These are phyloP conservation scores for Mangifera indica DNA, from an alignment of 345 rosid species.

Conservation along the genomic window DNA sequence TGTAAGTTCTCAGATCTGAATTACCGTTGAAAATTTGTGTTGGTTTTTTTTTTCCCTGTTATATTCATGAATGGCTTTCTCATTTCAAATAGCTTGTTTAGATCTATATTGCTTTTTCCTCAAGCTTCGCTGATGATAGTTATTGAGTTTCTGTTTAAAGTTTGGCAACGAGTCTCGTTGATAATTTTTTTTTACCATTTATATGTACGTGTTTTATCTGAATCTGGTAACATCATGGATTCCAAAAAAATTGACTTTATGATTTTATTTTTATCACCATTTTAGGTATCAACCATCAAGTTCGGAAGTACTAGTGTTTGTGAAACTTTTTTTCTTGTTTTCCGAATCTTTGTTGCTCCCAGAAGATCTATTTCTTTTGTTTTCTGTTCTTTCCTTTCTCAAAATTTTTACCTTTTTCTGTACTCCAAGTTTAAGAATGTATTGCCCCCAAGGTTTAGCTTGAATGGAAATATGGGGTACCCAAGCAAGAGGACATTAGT, in stretches of 20 bases:
- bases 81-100: conserved; percentile 20
- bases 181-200: conserved; percentile 12
- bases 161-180: conserved; percentile 7
- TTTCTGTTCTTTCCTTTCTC: background rate
- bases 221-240: conserved; percentile 1
- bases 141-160: conserved; percentile 18
- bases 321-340: background rate
- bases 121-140: conserved; percentile 18
- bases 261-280: background rate
- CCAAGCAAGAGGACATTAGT: no score
- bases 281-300: background rate
- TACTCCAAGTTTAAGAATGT: background rate
- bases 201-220: conserved; percentile 4
- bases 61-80: conserved; percentile 31
- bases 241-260: background rate
- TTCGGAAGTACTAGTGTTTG: background rate
- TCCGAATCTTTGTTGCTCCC: background rate
- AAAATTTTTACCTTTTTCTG: background rate
- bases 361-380: background rate
- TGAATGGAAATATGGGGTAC: no score
- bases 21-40: conserved; percentile 31
- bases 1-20: conserved; percentile 76
- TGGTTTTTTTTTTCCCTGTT: conserved; percentile 27
- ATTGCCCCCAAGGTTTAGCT: no score
- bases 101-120: conserved; percentile 35